Base-by-base conservation (phyloP, 495 filamentous ascomycete species). In the Talaromyces adpressus region DNA sequence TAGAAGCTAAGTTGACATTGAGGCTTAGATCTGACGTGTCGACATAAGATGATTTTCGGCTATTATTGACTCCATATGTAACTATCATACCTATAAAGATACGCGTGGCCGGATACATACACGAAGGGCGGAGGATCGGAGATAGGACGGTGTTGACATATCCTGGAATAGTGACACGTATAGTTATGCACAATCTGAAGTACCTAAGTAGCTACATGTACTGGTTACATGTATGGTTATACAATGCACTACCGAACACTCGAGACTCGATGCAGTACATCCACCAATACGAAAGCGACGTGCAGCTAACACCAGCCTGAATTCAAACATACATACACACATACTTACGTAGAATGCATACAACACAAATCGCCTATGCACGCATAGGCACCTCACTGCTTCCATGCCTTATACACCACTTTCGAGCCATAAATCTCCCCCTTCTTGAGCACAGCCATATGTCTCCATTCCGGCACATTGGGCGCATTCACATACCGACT, bases 401-500 rank as follows among this genome's bases (percentile, higher is more conserved):
- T 79, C 91, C 91, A 93, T 0, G 83, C 89, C 65, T 81, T 79
- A 68, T 90, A 94, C 59, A 89, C 84, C 68, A 85, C 88, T 45
- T 82, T 80, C 62, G 80, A 83, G 7, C 91, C 91, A 70, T 86
- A 93, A 62, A 80, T 80, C 76, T 90, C 75, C 11, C 91, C 91
- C 75, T 85, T 89, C 79, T 85, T 88, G 29, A 93, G 70, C 39
- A 90, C 62, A 66, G 89, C 82, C 83, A 89, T 89, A 5, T 72
- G 74, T 74, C 83, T 88, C 91, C 92, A 95, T 65, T 87, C 87
- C 3, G 85, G 81, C 62, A 87, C 86, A 67, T 95, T 96, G 68
- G 86, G 81, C 23, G 91, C 91, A 76, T 98, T 92, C 60, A 97
- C 90, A 69, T 87, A 97, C 9, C 94, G 84, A 69, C 90, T 90